Conservation (phyloP, 495 filamentous ascomycete species). For the Penicillium daleae region DNA sequence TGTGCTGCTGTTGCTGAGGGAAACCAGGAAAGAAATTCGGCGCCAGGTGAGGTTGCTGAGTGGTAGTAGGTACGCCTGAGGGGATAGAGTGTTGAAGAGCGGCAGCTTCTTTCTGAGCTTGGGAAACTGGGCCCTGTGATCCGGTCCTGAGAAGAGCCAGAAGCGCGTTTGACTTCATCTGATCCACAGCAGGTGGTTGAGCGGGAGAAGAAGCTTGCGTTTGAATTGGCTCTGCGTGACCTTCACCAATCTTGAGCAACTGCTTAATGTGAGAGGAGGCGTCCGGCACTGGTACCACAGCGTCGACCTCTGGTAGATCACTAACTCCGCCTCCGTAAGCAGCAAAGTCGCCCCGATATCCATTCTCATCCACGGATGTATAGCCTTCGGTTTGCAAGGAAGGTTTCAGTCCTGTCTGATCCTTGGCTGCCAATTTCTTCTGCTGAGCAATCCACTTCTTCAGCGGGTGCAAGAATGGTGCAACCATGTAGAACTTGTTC, state of each 20-base stretch:
- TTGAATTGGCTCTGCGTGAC: conserved; percentile 17
- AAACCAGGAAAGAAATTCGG: conserved; percentile 45
- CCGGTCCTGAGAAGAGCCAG: conserved; percentile 60
- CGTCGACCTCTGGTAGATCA: conserved; percentile 44
- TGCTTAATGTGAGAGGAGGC: conserved; percentile 66
- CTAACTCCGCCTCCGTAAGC: conserved; percentile 34
- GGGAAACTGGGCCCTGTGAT: conserved; percentile 40
- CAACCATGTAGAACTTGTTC: conserved; percentile 97
- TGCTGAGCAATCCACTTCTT: conserved; percentile 91
- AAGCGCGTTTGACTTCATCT: conserved; percentile 55
- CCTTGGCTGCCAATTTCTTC: conserved; percentile 64
- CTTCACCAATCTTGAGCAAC: conserved; percentile 63
- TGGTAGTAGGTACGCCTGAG: conserved; percentile 29
- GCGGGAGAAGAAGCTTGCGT: conserved; percentile 14
- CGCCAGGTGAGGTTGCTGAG: conserved; percentile 49
- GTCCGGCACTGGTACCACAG: conserved; percentile 37
- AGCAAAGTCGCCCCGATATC: conserved; percentile 18
- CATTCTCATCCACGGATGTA: conserved; percentile 43
- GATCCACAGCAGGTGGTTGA: conserved; percentile 26
- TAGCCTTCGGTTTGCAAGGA: conserved; percentile 37
- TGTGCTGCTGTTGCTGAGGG: conserved; percentile 35
- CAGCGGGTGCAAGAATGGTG: conserved; percentile 81
- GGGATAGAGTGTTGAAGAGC: conserved; percentile 37
- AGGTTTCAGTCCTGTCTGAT: conserved; percentile 23
- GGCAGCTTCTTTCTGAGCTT: conserved; percentile 42